Percentiles rank a stretch among this genome's conserved stretches.
These are phyloP conservation scores for Xylaria arbuscula DNA, from an alignment of 2,329 filamentous ascomycete species.

Conservation along the genomic window DNA sequence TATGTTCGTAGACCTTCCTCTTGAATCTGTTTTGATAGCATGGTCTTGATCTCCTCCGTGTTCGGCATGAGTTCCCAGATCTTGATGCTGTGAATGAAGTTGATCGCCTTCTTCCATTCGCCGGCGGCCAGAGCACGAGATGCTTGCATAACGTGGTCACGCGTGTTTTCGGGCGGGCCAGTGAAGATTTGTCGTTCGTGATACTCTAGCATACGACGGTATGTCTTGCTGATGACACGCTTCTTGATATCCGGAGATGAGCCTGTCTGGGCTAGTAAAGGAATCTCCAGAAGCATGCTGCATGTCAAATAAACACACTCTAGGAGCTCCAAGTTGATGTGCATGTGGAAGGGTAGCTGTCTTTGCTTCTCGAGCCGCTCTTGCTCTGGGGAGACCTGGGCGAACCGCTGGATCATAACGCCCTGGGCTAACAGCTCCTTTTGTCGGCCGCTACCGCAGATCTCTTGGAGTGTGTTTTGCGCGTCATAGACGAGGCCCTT, in stretches of 20 bases:
- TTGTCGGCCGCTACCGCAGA: slow-evolving; percentile 95
- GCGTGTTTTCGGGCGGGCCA: slow-evolving; percentile 96
- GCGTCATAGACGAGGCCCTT: slow-evolving; percentile 97
- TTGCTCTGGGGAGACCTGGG: slow-evolving; percentile 95
- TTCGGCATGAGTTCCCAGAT: slow-evolving; percentile 99
- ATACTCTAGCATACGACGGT: slow-evolving; percentile 98
- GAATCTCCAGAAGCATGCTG: slow-evolving; percentile 99
- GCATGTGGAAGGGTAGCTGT: slow-evolving; percentile 99
- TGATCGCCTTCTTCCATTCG: slow-evolving; percentile 97
- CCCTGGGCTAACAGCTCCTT: slow-evolving; percentile 98
- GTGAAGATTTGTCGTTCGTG: slow-evolving; percentile 99
- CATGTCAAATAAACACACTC: slow-evolving; percentile 99
- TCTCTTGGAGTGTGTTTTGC: slow-evolving; percentile 96
- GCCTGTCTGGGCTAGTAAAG: slow-evolving; percentile 93
- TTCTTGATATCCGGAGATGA: slow-evolving; percentile 98
- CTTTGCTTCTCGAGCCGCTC: slow-evolving; percentile 97
- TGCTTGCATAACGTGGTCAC: slow-evolving; percentile 99
- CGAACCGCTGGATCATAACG: slow-evolving; percentile 97
- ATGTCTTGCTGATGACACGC: slow-evolving; percentile 98
- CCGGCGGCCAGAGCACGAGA: slow-evolving; percentile 96
- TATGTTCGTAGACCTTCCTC: slow-evolving; percentile 98
- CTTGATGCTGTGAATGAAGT: slow-evolving; percentile 97
- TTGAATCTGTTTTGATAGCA: slow-evolving; percentile 98
- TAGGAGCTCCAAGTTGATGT: slow-evolving; percentile 98
- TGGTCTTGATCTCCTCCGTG: slow-evolving; percentile 91